phyloP scores from a whole-genome alignment of 345 rosid species.

The Moringa oleifera region DNA sequence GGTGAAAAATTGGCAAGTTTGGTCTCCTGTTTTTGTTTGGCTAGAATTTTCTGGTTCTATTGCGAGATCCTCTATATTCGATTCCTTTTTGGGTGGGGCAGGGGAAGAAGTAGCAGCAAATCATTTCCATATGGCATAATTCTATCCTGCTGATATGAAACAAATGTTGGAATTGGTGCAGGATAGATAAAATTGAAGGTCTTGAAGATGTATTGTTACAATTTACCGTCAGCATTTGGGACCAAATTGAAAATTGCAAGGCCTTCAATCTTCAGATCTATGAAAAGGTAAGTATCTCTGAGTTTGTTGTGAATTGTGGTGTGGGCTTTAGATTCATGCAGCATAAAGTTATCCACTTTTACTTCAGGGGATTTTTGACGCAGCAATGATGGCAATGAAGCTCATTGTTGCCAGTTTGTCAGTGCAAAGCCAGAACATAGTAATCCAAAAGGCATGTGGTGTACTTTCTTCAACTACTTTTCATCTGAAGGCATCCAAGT shows the following conservation, averaged over 20 bases:
- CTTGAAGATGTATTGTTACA: conserved; percentile 43
- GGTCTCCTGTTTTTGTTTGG: not conserved
- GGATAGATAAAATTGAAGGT: conserved; percentile 60
- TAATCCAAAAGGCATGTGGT: conserved; percentile 53
- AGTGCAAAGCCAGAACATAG: conserved; percentile 56
- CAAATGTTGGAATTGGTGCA: conserved; percentile 20
- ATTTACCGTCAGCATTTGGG: conserved; percentile 61
- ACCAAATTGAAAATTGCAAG: conserved; percentile 47
- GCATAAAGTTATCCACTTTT: conserved; percentile 12
- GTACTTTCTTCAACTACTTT: conserved; percentile 48
- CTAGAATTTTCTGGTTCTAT: not conserved
- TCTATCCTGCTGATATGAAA: conserved; percentile 13
- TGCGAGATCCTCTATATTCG: not conserved
- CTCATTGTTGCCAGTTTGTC: conserved; percentile 61
- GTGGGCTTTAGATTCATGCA: not conserved
- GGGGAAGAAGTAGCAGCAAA: not conserved
- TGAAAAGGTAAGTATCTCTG: conserved; percentile 39
- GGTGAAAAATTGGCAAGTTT: too few species aligned
- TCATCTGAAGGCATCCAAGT: conserved; percentile 35
- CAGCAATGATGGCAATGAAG: conserved; percentile 58
- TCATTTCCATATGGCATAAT: not conserved
- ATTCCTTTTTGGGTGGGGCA: not conserved
- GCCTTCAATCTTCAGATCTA: conserved; percentile 21
- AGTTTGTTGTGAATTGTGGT: conserved; percentile 4
- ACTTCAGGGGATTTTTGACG: conserved; percentile 61